Evolutionary conservation across 352 stramenopile genomes (phyloP).

Genomic region (Pythium phragmitis): DNA sequence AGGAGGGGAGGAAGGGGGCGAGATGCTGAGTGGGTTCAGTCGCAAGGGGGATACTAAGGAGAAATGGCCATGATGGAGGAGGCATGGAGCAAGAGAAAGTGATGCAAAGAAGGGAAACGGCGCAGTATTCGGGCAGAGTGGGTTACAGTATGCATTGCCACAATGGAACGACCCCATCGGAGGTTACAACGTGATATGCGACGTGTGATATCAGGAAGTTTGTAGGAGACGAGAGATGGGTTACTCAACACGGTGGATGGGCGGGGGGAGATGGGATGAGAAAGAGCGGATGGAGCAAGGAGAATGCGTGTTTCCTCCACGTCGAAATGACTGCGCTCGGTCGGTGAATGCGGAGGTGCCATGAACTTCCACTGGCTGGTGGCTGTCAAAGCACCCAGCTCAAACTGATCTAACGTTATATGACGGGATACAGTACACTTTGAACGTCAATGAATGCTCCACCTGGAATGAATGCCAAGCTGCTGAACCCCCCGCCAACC

Average conservation of each 20-base stretch:
- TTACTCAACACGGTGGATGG: neutral
- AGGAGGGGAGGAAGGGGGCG: neutral
- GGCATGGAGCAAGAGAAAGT: neutral
- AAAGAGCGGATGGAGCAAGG: neutral
- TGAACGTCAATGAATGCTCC: no score
- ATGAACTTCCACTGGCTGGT: neutral
- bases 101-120: neutral
- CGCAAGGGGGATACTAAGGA: neutral
- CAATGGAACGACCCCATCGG: neutral
- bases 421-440: no score
- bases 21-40: conserved; percentile 9
- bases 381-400: no score
- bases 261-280: neutral
- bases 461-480: no score
- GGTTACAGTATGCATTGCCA: neutral
- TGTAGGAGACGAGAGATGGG: neutral
- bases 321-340: neutral
- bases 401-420: no score
- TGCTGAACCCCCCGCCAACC: no score
- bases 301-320: neutral
- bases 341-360: neutral
- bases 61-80: neutral
- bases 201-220: neutral
- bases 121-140: neutral
- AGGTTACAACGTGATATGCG: neutral